A percentile compares a stretch with the other conserved stretches of the same genome.
phyloP scores from a whole-genome alignment of 2,329 filamentous ascomycete species.

The Colletotrichum cuscutae region DNA sequence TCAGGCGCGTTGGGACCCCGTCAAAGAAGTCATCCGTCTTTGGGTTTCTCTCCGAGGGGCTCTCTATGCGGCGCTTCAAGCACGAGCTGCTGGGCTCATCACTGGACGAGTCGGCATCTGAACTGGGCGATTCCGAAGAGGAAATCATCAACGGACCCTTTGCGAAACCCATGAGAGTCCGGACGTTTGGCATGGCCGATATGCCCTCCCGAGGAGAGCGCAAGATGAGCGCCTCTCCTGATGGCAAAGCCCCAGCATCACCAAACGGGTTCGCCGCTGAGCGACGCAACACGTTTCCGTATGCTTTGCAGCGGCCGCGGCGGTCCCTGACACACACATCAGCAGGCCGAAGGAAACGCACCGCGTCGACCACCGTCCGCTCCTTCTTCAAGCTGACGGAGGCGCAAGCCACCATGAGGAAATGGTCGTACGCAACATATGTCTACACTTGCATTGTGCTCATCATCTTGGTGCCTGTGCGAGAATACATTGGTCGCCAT shows the following conservation, averaged over 20 bases:
- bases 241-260: conserved; percentile 34
- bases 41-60: conserved; percentile 51
- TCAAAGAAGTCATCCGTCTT: conserved; percentile 48
- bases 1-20: conserved; percentile 65
- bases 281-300: conserved; percentile 65
- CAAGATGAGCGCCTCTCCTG: conserved; percentile 1
- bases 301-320: conserved; percentile 42
- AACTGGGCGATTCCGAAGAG: conserved; percentile 43
- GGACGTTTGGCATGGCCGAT: conserved; percentile 42
- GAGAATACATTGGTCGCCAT: conserved; percentile 72
- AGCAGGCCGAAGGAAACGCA: conserved; percentile 73
- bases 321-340: conserved; percentile 64
- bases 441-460: conserved; percentile 75
- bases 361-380: conserved; percentile 71
- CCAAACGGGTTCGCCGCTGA: conserved; percentile 37
- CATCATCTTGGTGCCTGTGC: conserved; percentile 77
- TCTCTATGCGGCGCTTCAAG: conserved; percentile 60
- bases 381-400: conserved; percentile 85
- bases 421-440: conserved; percentile 85
- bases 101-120: conserved; percentile 45
- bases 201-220: conserved; percentile 9
- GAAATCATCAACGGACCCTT: conserved; percentile 33
- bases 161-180: conserved; percentile 37
- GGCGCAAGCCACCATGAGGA: conserved; percentile 78
- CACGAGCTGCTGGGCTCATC: conserved; percentile 47